Conservation (phyloP, 2,329 filamentous ascomycete genomes). For the Helotiales sp. region DNA sequence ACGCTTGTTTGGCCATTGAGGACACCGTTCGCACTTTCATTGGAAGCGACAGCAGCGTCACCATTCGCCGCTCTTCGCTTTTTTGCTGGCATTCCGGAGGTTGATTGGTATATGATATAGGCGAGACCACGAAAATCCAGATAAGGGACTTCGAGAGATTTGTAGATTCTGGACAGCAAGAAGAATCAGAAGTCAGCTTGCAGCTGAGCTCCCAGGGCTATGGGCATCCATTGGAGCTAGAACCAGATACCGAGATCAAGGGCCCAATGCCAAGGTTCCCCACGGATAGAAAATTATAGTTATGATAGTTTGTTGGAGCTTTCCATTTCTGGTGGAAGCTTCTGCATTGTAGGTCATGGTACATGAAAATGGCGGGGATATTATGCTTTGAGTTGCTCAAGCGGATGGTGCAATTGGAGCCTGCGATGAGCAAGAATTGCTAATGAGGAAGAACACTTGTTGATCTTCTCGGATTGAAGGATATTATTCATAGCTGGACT, state of each 20-base stretch:
- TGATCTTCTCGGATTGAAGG: background rate
- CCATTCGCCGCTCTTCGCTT: conserved; percentile 19
- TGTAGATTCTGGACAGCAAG: background rate
- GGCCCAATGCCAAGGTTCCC: background rate
- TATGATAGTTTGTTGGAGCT: background rate
- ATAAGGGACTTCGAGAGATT: background rate
- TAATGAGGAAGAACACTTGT: background rate
- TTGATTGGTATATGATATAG: too few species aligned
- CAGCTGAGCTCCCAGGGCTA: background rate
- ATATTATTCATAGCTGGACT: background rate
- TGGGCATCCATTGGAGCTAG: background rate
- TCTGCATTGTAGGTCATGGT: background rate
- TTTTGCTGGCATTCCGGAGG: conserved; percentile 13
- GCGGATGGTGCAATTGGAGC: conserved; percentile 16
- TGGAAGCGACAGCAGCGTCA: conserved; percentile 5
- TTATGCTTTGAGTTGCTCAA: background rate
- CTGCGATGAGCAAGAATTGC: conserved; percentile 11
- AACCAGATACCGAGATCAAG: background rate
- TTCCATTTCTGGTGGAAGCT: background rate
- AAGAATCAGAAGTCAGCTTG: background rate
- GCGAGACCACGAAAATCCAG: too few species aligned
- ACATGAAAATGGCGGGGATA: background rate
- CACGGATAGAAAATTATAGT: background rate
- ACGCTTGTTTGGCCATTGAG: too few species aligned
- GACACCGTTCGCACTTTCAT: conserved; percentile 1